Evolutionary conservation across 2,329 filamentous ascomycete species (phyloP).

Genomic region (Fusarium annulatum): DNA sequence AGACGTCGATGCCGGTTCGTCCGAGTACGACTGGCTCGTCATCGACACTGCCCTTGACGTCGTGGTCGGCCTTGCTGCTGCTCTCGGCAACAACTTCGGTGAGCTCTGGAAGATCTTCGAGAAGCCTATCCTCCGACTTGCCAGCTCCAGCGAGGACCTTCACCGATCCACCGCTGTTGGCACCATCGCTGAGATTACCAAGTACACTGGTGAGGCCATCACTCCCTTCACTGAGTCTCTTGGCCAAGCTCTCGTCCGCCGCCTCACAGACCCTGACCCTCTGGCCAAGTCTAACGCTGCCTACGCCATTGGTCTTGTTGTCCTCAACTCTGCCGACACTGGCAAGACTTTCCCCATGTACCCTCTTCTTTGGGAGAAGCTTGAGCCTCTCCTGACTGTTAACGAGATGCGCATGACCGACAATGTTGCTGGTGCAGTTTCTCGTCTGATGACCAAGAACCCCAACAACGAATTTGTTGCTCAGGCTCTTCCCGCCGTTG

Average conservation of each 20-base stretch:
- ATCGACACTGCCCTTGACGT: slow-evolving; percentile 95
- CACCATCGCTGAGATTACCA: slow-evolving; percentile 89
- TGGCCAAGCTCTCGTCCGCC: slow-evolving; percentile 84
- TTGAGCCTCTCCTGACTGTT: slow-evolving; percentile 85
- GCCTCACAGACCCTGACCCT: slow-evolving; percentile 87
- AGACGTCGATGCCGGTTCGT: slow-evolving; percentile 79
- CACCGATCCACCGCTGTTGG: slow-evolving; percentile 93
- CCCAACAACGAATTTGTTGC: slow-evolving; percentile 83
- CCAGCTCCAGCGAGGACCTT: slow-evolving; percentile 84
- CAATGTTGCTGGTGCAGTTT: slow-evolving; percentile 91
- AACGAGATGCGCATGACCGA: slow-evolving; percentile 86
- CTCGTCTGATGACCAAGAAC: slow-evolving; percentile 90
- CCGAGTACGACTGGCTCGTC: slow-evolving; percentile 97
- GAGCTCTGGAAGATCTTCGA: slow-evolving; percentile 97
- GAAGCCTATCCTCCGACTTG: slow-evolving; percentile 89
- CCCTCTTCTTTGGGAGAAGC: slow-evolving; percentile 81
- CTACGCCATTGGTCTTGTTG: slow-evolving; percentile 87
- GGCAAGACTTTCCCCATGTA: slow-evolving; percentile 78
- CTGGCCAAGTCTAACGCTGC: slow-evolving; percentile 96
- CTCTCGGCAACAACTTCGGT: slow-evolving; percentile 82
- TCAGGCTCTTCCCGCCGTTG: slow-evolving; percentile 83
- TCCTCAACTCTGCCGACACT: slow-evolving; percentile 81
- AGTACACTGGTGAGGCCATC: slow-evolving; percentile 83
- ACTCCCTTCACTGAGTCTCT: slow-evolving; percentile 83
- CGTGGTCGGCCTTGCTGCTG: slow-evolving; percentile 83